Base-by-base conservation (phyloP, 1,284 basidiomycete genomes). In the Fomitiporia mediterranea region DNA sequence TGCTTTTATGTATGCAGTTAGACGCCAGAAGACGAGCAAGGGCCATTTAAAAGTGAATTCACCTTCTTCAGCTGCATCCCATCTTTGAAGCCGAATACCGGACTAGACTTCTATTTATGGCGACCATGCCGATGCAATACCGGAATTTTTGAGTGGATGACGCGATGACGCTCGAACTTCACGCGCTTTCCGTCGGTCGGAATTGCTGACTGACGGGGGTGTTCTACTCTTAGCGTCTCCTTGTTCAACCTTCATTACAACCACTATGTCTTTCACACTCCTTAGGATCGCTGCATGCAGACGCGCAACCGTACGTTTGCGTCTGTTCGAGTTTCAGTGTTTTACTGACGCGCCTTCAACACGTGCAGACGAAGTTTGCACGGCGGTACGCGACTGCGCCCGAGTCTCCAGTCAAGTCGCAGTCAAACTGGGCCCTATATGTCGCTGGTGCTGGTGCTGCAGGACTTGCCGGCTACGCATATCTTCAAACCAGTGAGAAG, bases 381-480 rank as follows among this genome's bases (percentile, higher is more conserved):
- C 69, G 72, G 28, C 66, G 70, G 43, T 80, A 80, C 65, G 72
- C 81, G 27, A 80, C 82, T 1, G 74, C 76, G 21, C 62, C 74
- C 9, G 65, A 73, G 52, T 46, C 44, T 13, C 61, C 72, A 1
- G 60, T 72, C 46, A 72, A 74, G 53, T 77, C 75, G 62, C 62
- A 73, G n/a, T 77, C 76, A 42, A 81, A 79, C 66, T 66, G 79
- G 43, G 73, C 78, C 1, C 64, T 76, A 56, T 74, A 75, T 60
- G 66, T 88, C 39, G 67, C 78, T 28, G 78, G 77, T 56, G 74
- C 72, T 3, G 81, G 81, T 53, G 64, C 75, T 2, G 73, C 68
- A 19, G 82, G 79, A 27, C 67, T 82, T 32, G 82, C 69, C 5
- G 72, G 67, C 9, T 87, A 85, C 64, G 62, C 74, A 50, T 83